phyloP scores from a whole-genome alignment of 1,284 basidiomycete genomes.

The Chalciporus piperatoides region DNA sequence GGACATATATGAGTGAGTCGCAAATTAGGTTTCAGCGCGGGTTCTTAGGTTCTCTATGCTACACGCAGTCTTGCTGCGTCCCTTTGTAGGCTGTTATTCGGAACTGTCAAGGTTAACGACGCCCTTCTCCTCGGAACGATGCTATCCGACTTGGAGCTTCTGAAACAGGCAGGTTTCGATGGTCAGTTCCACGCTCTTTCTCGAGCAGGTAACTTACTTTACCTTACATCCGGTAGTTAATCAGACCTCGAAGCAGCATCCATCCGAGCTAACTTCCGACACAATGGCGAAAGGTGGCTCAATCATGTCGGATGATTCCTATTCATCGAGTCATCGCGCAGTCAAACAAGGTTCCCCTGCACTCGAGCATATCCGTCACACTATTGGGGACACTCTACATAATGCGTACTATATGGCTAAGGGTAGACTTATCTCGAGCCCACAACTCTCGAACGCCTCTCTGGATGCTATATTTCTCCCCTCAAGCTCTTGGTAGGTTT shows the following conservation, averaged over 20 bases:
- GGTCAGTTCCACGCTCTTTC: background rate
- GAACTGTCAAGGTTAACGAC: slow-evolving; percentile 71
- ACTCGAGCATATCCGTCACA: background rate
- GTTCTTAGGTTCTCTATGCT: background rate
- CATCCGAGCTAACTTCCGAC: background rate
- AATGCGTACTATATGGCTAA: background rate
- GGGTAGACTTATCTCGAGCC: background rate
- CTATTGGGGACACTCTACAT: background rate
- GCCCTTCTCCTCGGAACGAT: slow-evolving; percentile 86
- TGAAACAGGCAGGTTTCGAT: slow-evolving; percentile 73
- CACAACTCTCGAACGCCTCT: background rate
- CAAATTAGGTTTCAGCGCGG: background rate
- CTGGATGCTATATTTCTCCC: background rate
- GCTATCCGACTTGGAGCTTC: slow-evolving; percentile 74
- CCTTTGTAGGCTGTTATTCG: slow-evolving; percentile 70
- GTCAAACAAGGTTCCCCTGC: background rate
- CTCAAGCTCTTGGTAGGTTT: background rate
- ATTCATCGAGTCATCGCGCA: background rate
- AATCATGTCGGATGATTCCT: background rate
- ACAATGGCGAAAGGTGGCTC: background rate
- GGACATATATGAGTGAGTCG: slow-evolving; percentile 82
- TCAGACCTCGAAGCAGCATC: background rate
- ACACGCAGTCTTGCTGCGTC: slow-evolving; percentile 65
- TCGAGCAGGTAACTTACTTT: background rate
- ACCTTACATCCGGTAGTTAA: background rate